phyloP scores from a whole-genome alignment of 1,284 basidiomycete species.

The Xerocomus amazonicus region DNA sequence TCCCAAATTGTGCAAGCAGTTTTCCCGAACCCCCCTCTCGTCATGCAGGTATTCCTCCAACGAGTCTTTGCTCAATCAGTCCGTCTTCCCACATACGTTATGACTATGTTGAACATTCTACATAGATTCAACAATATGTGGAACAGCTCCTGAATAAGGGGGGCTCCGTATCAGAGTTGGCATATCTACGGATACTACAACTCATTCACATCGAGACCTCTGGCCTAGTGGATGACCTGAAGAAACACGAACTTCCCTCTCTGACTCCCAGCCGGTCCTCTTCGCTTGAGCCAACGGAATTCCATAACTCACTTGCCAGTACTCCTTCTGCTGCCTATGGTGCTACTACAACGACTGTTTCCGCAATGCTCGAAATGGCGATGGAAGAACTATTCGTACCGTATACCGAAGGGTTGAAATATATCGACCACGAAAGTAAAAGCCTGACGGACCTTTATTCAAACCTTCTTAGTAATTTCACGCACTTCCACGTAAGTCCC shows the following conservation, averaged over 20 bases:
- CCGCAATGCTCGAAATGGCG: slow-evolving; percentile 87
- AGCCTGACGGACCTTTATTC: slow-evolving; percentile 84
- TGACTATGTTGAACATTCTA: slow-evolving; percentile 1
- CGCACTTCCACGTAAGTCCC: slow-evolving; percentile 81
- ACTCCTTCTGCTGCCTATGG: slow-evolving; percentile 38
- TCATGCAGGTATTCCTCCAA: slow-evolving; percentile 98
- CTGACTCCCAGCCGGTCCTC: slow-evolving; percentile 50
- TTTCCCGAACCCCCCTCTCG: slow-evolving; percentile 94
- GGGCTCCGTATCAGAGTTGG: slow-evolving; percentile 76
- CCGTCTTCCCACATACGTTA: slow-evolving; percentile 28
- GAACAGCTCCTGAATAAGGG: slow-evolving; percentile 81
- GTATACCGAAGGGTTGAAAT: slow-evolving; percentile 88
- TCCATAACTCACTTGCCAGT: slow-evolving; percentile 51
- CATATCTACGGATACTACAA: slow-evolving; percentile 89
- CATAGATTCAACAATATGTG: slow-evolving; percentile 90
- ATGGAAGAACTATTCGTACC: slow-evolving; percentile 97
- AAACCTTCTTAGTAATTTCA: slow-evolving; percentile 71
- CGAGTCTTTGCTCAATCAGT: slow-evolving; percentile 98
- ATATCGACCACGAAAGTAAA: slow-evolving; percentile 90
- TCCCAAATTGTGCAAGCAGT: slow-evolving; percentile 98
- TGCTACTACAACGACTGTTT: slow-evolving; percentile 51
- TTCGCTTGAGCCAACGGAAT: slow-evolving; percentile 56
- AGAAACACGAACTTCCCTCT: slow-evolving; percentile 83
- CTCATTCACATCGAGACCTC: slow-evolving; percentile 83
- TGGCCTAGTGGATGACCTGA: slow-evolving; percentile 86